Base-by-base conservation (phyloP, 768 basidiomycete genomes). In the Chlorophyllum brunneum region DNA sequence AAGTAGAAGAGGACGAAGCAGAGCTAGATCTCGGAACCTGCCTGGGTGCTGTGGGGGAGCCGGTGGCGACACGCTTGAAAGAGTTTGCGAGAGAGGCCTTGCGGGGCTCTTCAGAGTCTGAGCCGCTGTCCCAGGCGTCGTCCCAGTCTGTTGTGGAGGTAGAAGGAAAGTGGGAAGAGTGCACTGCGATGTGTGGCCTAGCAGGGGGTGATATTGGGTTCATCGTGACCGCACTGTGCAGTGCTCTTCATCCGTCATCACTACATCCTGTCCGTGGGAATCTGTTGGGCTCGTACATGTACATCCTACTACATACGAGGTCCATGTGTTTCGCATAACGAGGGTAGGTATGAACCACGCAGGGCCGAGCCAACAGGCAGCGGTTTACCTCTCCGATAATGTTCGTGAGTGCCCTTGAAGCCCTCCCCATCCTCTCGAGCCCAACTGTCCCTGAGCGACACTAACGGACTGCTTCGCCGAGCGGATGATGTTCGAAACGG, bases 51-150 rank as follows among this genome's bases (percentile, higher is more conserved):
- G 64, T 60, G 13, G 62, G 51, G 34, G 77, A 66, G n/a, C 47
- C 50, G 26, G 47, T 50, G 26, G 41, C 34, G 11, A 57, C 62
- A 58, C 63, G 69, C 56, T 61, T 71, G 76, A 75, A 77, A 15
- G 75, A 67, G 61, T 68, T 71, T n/a, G 75, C 65, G 37, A 78
- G 59, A 8, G 76, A 74, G 24, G 27, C 16, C 40, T n/a, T 77
- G 76, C 53, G 79, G 80, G 48, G 80, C 83, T 67, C 51, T 33
- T 88, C 88, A 40, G 83, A 83, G 69, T 92, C 89, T 15, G 88
- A 91, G 46, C 79, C 76, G 60, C 84, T 86, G 69, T 92, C 89
- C 89, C 89, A 92, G 40, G 81, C 88, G 64, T 92, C 89, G 63
- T 92, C 89, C 64, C 46, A 53, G 52, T 55, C 52, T 26, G 46